These are phyloP conservation scores for Vaccinium macrocarpon DNA, from an alignment of 148 eudicot species.

Conservation along the genomic window DNA sequence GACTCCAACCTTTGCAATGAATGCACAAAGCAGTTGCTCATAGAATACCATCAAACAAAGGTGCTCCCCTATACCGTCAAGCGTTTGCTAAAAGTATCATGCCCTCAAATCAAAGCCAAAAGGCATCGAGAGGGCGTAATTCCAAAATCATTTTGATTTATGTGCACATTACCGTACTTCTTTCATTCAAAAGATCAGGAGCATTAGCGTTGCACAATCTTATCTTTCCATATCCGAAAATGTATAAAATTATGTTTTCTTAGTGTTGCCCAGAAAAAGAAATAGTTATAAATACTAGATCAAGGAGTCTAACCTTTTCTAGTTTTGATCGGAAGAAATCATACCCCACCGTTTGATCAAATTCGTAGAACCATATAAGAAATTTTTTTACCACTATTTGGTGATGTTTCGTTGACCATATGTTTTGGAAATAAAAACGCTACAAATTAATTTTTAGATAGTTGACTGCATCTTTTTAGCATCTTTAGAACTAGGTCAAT, in stretches of 20 bases:
- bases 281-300: not conserved
- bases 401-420: not conserved
- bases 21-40: too few relatives aligned
- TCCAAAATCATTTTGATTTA: too few relatives aligned
- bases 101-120: too few relatives aligned
- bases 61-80: too few relatives aligned
- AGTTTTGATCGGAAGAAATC: too few relatives aligned
- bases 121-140: too few relatives aligned
- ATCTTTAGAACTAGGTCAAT: not conserved
- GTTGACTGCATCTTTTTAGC: not conserved
- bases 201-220: too few relatives aligned
- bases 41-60: too few relatives aligned
- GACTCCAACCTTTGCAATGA: too few relatives aligned
- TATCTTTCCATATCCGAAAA: not conserved
- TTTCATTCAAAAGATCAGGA: too few relatives aligned
- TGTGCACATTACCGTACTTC: too few relatives aligned
- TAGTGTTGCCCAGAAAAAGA: not conserved
- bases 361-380: not conserved
- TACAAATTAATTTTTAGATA: not conserved
- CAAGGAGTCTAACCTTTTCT: not conserved
- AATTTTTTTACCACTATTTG: not conserved
- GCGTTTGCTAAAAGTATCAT: too few relatives aligned
- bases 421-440: not conserved
- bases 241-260: not conserved
- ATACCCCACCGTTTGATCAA: not conserved